phyloP scores from a whole-genome alignment of 129 eudicot species.

The Arctium lappa region DNA sequence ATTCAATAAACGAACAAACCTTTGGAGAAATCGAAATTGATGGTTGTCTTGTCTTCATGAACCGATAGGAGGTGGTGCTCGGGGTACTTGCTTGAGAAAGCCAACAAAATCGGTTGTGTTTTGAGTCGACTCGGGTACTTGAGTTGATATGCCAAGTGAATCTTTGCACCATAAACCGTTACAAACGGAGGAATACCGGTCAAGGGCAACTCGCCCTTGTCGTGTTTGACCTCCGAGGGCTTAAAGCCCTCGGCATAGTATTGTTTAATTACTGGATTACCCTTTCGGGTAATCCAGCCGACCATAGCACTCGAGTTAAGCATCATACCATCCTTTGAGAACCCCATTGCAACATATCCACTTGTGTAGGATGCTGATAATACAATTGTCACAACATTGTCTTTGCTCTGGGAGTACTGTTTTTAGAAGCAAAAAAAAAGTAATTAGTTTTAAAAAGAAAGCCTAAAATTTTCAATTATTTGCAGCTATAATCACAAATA shows the following conservation, averaged over 20 bases:
- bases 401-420: slow-evolving; percentile 71
- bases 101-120: slow-evolving; percentile 63
- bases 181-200: slow-evolving; percentile 74
- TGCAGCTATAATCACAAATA: background rate
- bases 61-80: slow-evolving; percentile 55
- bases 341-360: slow-evolving; percentile 93
- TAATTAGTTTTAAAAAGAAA: too few species aligned
- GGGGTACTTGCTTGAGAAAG: slow-evolving; percentile 55
- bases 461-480: background rate
- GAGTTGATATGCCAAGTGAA: slow-evolving; percentile 80
- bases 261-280: slow-evolving; percentile 65
- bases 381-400: slow-evolving; percentile 63
- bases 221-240: slow-evolving; percentile 53
- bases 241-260: slow-evolving; percentile 59
- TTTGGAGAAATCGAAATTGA: slow-evolving; percentile 66
- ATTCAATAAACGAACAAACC: slow-evolving; percentile 34
- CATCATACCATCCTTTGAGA: slow-evolving; percentile 87
- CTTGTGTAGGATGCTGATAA: slow-evolving; percentile 73
- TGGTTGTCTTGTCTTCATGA: slow-evolving; percentile 76
- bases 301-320: slow-evolving; percentile 88
- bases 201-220: slow-evolving; percentile 67
- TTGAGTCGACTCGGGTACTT: slow-evolving; percentile 44
- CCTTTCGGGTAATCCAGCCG: slow-evolving; percentile 75
- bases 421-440: background rate
- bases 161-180: slow-evolving; percentile 49